Evolutionary conservation across 2,329 filamentous ascomycete species (phyloP).

Genomic region (Fusarium staphyleae): DNA sequence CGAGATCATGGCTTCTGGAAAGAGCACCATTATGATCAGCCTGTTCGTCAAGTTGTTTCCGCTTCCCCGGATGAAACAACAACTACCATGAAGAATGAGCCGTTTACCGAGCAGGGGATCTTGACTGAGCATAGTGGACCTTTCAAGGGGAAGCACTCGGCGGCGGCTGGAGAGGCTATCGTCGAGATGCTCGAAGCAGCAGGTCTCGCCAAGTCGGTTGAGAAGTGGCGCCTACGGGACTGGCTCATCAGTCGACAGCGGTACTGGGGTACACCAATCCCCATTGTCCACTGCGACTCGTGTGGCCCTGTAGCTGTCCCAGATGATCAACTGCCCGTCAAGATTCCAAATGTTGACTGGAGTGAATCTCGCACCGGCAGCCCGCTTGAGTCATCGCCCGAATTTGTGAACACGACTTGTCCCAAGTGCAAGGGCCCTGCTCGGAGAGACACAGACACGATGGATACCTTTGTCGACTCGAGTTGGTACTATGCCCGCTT

Average conservation of each 20-base stretch:
- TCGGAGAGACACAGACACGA: conserved; percentile 87
- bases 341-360: conserved; percentile 75
- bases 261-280: conserved; percentile 92
- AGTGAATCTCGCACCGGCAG: conserved; percentile 75
- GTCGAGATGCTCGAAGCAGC: conserved; percentile 62
- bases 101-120: conserved; percentile 70
- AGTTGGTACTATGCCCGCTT: conserved; percentile 94
- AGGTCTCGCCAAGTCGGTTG: conserved; percentile 65
- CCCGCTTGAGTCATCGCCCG: conserved; percentile 72
- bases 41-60: conserved; percentile 69
- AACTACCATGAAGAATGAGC: conserved; percentile 54
- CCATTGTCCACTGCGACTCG: conserved; percentile 79
- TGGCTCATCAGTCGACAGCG: conserved; percentile 93
- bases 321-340: conserved; percentile 76
- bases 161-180: conserved; percentile 67
- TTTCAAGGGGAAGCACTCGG: conserved; percentile 69
- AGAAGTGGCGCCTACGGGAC: conserved; percentile 83
- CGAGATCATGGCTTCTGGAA: conserved; percentile 84
- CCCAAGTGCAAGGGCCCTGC: conserved; percentile 75
- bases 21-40: conserved; percentile 66
- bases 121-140: conserved; percentile 71
- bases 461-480: conserved; percentile 96
- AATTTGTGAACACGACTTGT: conserved; percentile 79
- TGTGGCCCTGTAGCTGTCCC: conserved; percentile 85
- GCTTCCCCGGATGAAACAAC: conserved; percentile 58